Percentiles rank a stretch among this genome's conserved stretches.
phyloP scores from a whole-genome alignment of 306 rosid genomes.

The Coriaria nepalensis region DNA sequence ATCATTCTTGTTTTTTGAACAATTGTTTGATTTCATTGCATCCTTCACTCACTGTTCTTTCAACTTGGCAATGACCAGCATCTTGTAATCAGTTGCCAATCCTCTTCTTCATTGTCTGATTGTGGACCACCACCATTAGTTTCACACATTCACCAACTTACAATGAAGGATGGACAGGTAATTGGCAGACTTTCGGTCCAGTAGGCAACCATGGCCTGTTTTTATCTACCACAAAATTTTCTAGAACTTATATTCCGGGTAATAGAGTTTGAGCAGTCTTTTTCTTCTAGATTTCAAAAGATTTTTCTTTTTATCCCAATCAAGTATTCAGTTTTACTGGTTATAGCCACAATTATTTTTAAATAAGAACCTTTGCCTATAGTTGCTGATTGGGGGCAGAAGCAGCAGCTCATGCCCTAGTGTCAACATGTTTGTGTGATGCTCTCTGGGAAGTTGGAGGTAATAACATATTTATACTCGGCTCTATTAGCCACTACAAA shows the following conservation, averaged over 20 bases:
- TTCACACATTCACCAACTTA: background rate
- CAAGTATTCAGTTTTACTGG: background rate
- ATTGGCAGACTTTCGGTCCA: background rate
- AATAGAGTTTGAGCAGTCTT: background rate
- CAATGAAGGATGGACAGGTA: constrained; percentile 6
- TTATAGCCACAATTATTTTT: too few relatives aligned
- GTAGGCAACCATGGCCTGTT: background rate
- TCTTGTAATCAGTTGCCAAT: background rate
- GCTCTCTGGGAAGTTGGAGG: too few relatives aligned
- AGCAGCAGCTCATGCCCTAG: too few relatives aligned
- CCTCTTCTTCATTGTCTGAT: constrained; percentile 9
- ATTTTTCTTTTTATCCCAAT: background rate
- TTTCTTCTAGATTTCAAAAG: background rate
- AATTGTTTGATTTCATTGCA: background rate
- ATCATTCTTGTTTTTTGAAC: constrained; percentile 8
- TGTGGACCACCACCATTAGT: constrained; percentile 1
- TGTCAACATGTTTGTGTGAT: too few relatives aligned
- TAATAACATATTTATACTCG: too few relatives aligned
- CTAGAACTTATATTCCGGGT: constrained; percentile 1
- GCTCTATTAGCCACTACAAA: too few relatives aligned
- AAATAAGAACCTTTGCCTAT: too few relatives aligned
- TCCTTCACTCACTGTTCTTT: too few relatives aligned
- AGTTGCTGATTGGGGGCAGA: too few relatives aligned
- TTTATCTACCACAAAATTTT: constrained; percentile 4
- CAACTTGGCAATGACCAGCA: constrained; percentile 13